Evolutionary conservation across 176 grass and related monocot species (phyloP).

Genomic region (Bothriochloa decipiens): DNA sequence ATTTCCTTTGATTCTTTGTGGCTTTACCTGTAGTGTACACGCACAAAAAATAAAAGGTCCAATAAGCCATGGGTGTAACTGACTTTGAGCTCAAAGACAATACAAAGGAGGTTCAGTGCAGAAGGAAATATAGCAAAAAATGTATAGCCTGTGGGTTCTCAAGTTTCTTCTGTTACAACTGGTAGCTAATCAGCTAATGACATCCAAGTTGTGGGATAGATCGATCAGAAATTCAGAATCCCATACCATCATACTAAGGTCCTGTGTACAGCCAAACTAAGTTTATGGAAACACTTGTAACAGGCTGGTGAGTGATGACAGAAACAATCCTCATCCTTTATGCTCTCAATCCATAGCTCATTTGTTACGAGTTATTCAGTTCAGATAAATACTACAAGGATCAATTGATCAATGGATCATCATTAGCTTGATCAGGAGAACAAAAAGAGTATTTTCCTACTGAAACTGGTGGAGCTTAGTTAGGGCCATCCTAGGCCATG

Average conservation of each 20-base stretch:
- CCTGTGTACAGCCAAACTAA: background rate
- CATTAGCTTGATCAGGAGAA: background rate
- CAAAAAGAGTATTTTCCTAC: background rate
- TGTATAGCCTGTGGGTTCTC: background rate
- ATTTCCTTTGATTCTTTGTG: background rate
- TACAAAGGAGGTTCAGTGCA: background rate
- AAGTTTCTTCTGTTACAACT: background rate
- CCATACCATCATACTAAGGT: background rate
- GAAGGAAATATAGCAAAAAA: background rate
- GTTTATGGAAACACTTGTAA: background rate
- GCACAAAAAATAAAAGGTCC: background rate
- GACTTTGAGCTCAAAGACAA: background rate
- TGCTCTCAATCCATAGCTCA: background rate
- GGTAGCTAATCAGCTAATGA: background rate
- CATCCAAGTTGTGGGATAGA: background rate
- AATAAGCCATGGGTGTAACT: background rate
- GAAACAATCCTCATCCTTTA: background rate
- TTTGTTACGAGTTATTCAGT: background rate
- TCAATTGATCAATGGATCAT: background rate
- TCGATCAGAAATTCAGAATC: background rate
- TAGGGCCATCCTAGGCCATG: too few species aligned
- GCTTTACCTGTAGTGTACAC: conserved; percentile 14
- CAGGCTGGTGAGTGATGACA: background rate
- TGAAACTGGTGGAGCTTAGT: background rate
- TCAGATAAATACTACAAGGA: background rate